These are phyloP conservation scores for Danielia reshetovae DNA, from an alignment of 805 yeast species.

Conservation along the genomic window DNA sequence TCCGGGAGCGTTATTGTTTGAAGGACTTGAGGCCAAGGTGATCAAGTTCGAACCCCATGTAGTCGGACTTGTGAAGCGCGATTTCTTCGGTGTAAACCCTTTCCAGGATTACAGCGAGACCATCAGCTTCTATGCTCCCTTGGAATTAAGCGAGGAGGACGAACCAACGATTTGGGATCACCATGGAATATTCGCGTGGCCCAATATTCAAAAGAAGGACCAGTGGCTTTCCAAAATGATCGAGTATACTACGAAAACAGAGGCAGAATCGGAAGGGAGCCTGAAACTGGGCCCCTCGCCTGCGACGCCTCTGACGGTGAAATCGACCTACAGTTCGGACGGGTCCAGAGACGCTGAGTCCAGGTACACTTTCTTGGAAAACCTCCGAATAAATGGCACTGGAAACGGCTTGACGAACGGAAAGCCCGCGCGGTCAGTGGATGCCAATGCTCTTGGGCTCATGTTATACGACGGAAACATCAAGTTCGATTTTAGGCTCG, in stretches of 20 bases:
- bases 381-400: too few species aligned
- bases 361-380: too few species aligned
- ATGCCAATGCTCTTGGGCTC: neutral
- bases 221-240: neutral
- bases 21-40: neutral
- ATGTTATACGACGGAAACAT: neutral
- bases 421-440: neutral
- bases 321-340: too few species aligned
- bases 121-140: neutral
- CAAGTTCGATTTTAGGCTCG: neutral
- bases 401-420: too few species aligned
- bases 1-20: neutral
- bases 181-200: neutral
- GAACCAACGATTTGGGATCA: neutral
- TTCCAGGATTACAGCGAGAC: neutral
- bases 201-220: neutral
- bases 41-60: neutral
- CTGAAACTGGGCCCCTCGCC: too few species aligned
- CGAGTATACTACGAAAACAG: neutral
- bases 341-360: too few species aligned
- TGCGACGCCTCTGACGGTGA: too few species aligned
- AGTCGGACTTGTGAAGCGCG: neutral
- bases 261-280: too few species aligned
- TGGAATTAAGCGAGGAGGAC: neutral
- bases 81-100: constrained; percentile 1